A percentile compares a stretch with the other conserved stretches of the same genome.
These are phyloP conservation scores for Cutaneotrichosporon sp. DNA, from an alignment of 1,284 basidiomycete species.

Conservation along the genomic window DNA sequence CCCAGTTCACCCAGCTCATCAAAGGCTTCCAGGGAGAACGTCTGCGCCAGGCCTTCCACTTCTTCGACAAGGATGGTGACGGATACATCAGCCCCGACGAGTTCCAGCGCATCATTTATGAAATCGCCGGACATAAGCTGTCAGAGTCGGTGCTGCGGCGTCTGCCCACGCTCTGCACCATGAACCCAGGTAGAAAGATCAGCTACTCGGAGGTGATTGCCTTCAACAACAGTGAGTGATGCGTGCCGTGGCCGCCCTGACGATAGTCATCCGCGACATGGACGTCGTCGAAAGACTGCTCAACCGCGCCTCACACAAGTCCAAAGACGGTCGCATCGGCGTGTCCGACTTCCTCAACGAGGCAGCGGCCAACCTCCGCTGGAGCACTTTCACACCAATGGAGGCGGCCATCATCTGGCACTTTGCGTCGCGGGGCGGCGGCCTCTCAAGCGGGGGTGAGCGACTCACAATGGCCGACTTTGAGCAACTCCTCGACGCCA, in stretches of 20 bases:
- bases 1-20: slow-evolving; percentile 89
- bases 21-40: slow-evolving; percentile 94
- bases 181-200: slow-evolving; percentile 81
- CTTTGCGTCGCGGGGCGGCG: slow-evolving; percentile 75
- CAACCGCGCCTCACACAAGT: slow-evolving; percentile 65
- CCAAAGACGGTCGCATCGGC: slow-evolving; percentile 80
- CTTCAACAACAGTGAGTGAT: slow-evolving; percentile 67
- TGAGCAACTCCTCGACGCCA: slow-evolving; percentile 71
- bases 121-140: slow-evolving; percentile 90
- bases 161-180: slow-evolving; percentile 78
- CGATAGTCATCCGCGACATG: slow-evolving; percentile 59
- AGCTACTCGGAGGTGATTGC: slow-evolving; percentile 92
- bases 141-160: slow-evolving; percentile 84
- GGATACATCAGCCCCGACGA: slow-evolving; percentile 87
- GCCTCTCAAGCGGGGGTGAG: slow-evolving; percentile 50
- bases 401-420: slow-evolving; percentile 93
- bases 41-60: slow-evolving; percentile 85
- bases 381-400: slow-evolving; percentile 90
- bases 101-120: slow-evolving; percentile 88
- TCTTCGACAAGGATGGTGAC: slow-evolving; percentile 78
- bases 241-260: neutral
- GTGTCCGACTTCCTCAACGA: slow-evolving; percentile 52
- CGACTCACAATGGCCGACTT: slow-evolving; percentile 81
- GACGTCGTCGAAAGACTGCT: slow-evolving; percentile 77
- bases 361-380: slow-evolving; percentile 60